Evolutionary conservation across 208 protist genomes (phyloP).

Genomic region (Trypanosoma melophagium): DNA sequence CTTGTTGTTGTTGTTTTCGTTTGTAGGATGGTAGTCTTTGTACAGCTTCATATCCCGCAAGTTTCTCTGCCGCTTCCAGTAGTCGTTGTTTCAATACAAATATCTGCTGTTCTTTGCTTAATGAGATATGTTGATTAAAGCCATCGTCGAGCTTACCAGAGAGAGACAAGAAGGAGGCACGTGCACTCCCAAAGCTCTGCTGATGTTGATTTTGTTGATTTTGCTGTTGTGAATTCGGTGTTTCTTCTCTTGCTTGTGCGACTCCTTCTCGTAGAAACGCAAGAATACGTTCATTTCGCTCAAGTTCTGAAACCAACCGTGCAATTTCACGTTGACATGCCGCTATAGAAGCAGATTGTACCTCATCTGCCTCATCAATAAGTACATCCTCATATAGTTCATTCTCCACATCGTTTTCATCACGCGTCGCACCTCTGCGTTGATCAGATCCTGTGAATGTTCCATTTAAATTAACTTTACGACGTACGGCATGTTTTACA

Average conservation of each 20-base stretch:
- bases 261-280: slow-evolving; percentile 43
- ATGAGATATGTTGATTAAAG: slow-evolving; percentile 31
- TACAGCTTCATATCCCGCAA: slow-evolving; percentile 15
- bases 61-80: slow-evolving; percentile 56
- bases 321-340: slow-evolving; percentile 59
- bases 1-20: background rate
- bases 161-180: background rate
- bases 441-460: too few relatives aligned
- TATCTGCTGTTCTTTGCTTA: slow-evolving; percentile 86
- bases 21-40: background rate
- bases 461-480: too few relatives aligned
- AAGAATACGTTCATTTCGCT: slow-evolving; percentile 36
- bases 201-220: slow-evolving; percentile 4
- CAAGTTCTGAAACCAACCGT: slow-evolving; percentile 55
- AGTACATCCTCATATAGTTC: slow-evolving; percentile 40
- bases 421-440: background rate
- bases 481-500: slow-evolving; percentile 30
- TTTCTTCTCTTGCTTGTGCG: slow-evolving; percentile 25
- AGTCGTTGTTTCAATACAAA: slow-evolving; percentile 80
- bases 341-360: slow-evolving; percentile 33
- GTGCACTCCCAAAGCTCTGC: background rate
- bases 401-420: slow-evolving; percentile 10
- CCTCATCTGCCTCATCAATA: slow-evolving; percentile 36
- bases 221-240: background rate
- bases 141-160: background rate